These are phyloP conservation scores for Isoetes taiwanensis DNA, from an alignment of 75 land plant genomes.

Conservation along the genomic window DNA sequence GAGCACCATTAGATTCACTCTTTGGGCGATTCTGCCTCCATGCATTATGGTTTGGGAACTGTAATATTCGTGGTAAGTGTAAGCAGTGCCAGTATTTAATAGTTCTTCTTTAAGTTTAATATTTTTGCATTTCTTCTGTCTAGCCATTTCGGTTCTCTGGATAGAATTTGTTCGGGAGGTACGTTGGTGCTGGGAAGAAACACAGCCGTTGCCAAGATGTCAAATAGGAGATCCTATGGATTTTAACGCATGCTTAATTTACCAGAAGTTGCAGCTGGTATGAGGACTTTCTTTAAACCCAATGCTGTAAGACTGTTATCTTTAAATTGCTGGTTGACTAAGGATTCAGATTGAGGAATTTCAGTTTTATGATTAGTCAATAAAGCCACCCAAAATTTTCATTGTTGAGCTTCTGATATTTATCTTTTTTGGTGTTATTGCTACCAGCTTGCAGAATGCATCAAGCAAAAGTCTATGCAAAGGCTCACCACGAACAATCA, in stretches of 20 bases:
- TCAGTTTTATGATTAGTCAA: no score
- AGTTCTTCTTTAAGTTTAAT: not conserved
- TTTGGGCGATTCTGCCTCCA: constrained; percentile 93
- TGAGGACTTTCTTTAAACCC: no score
- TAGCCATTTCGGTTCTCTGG: constrained; percentile 88
- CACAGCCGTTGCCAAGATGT: constrained; percentile 70
- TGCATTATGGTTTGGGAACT: constrained; percentile 80
- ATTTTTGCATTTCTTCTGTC: not conserved
- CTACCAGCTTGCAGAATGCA: constrained; percentile 83
- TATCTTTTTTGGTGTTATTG: not conserved
- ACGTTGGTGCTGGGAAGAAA: constrained; percentile 97
- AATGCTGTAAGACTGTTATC: no score
- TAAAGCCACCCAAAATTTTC: no score
- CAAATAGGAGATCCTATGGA: constrained; percentile 38
- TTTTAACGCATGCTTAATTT: constrained; percentile 57
- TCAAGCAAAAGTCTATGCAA: constrained; percentile 46
- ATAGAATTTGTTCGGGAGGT: constrained; percentile 93
- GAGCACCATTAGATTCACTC: constrained; percentile 77
- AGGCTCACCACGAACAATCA: no score
- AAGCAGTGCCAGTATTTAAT: not conserved
- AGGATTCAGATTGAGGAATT: no score
- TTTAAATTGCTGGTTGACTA: no score
- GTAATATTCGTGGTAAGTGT: constrained; percentile 76
- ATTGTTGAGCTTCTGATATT: no score
- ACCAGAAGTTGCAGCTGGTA: constrained; percentile 96